Base-by-base conservation (phyloP, 148 eudicot species). In the Camellia japonica region DNA sequence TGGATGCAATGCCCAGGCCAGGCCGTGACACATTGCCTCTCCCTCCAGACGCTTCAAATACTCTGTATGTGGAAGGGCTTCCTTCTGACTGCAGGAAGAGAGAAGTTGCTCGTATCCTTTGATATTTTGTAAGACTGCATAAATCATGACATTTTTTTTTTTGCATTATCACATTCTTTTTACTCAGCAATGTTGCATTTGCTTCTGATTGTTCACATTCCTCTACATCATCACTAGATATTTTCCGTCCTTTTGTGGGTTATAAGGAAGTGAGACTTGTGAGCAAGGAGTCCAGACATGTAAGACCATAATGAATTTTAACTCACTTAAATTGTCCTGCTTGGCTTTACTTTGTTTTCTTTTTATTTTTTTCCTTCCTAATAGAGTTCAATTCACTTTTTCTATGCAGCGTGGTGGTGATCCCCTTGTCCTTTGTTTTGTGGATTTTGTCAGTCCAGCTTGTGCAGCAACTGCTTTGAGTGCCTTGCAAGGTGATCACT, bases 41-140 rank as follows among this genome's bases (percentile, higher is more conserved):
- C 58, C 97, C 97, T 76, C 83, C 85, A 10, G 90, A 90, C 84
- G 97, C 97, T 79, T 81, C 92, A 30, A 89, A 80, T 74, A 92
- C 97, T 11, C 73, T 92, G 10, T 92, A 89, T 78, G 85, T 91
- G 51, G 94, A 91, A 81, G 93, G 94, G 58, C 91, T 93, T 84
- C 97, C 97, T 64, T 47, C 93, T 19, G 80, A 91, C 87, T 71
- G 86, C 86, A 84, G 87, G 5, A 87, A 83, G 85, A 87, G 97
- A 73, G 97, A 93, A 91, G 93, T 93, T 81, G 87, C 97, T 85
- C 97, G 94, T 93, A 91, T 93, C 97, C 94, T 89, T 81, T 81
- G 30, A 68, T 14, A 30, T 16, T 46, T 38, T 75, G 3, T 61
- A 4, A 9, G 8, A 4, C 49, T 59, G 41, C 38, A 30, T 59